A percentile compares a stretch with the other conserved stretches of the same genome.
These are phyloP conservation scores for Adenanthera pavonina DNA, from an alignment of 306 rosid species.

Conservation along the genomic window DNA sequence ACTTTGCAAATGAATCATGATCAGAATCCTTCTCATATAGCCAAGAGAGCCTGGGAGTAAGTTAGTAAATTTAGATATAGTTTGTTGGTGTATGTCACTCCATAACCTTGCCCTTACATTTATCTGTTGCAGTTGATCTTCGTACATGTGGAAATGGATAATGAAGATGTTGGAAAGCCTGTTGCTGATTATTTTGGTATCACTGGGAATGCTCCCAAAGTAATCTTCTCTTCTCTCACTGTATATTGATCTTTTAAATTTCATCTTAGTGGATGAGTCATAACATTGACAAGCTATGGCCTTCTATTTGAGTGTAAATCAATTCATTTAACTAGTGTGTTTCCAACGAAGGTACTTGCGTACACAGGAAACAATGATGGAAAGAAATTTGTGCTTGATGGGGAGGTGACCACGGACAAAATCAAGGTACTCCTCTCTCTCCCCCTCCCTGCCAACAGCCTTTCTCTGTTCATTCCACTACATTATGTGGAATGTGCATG, in stretches of 20 bases:
- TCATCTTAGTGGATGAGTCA: slow-evolving; percentile 16
- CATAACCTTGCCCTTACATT: slow-evolving; percentile 14
- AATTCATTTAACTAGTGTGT: slow-evolving; percentile 24
- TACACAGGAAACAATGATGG: slow-evolving; percentile 93
- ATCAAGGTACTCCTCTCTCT: slow-evolving; percentile 65
- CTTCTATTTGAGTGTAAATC: slow-evolving; percentile 20
- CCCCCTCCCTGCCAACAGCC: slow-evolving; percentile 4
- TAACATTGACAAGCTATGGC: slow-evolving; percentile 15
- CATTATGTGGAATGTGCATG: slow-evolving; percentile 28
- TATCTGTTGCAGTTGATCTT: slow-evolving; percentile 79
- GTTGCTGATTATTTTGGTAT: slow-evolving; percentile 94
- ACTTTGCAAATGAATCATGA: slow-evolving; percentile 13
- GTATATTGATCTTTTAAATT: background rate
- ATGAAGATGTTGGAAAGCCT: slow-evolving; percentile 91
- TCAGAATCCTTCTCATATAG: slow-evolving; percentile 9
- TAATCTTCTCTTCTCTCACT: slow-evolving; percentile 42
- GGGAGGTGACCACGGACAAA: slow-evolving; percentile 67
- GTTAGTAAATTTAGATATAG: slow-evolving; percentile 1
- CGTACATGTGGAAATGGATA: slow-evolving; percentile 79
- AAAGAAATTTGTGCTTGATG: slow-evolving; percentile 77
- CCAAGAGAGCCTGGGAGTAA: background rate
- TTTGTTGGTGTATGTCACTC: background rate
- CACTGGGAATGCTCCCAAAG: slow-evolving; percentile 75
- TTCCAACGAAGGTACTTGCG: slow-evolving; percentile 65
- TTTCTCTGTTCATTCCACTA: slow-evolving; percentile 26